A percentile compares a stretch with the other conserved stretches of the same genome.
Conservation (phyloP, 768 basidiomycete species). For the Suillus subluteus region DNA sequence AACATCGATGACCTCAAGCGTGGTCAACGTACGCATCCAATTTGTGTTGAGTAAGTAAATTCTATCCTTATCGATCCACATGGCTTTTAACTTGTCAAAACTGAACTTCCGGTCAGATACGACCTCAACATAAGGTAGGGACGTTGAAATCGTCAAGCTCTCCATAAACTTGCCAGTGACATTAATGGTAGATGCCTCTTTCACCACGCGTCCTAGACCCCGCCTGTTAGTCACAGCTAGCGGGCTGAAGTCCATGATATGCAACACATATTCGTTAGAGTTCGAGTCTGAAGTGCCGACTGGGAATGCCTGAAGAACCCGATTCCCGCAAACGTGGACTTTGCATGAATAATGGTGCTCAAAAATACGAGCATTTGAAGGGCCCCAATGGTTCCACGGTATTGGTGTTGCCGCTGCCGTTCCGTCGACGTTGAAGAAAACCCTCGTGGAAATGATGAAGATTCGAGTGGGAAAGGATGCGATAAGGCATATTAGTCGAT, state of each 20-base stretch:
- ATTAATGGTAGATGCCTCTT: neutral
- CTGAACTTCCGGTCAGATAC: neutral
- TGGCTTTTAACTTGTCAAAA: neutral
- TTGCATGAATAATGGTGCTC: neutral
- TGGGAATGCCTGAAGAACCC: neutral
- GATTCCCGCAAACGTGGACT: neutral
- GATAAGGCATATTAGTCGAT: neutral
- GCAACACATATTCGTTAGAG: neutral
- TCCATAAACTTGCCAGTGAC: neutral
- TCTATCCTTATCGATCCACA: neutral
- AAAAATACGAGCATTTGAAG: neutral
- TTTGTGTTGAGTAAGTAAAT: neutral
- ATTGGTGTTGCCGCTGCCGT: neutral
- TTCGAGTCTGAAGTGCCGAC: neutral
- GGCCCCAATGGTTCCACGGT: neutral
- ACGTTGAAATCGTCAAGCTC: neutral
- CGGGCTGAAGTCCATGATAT: neutral
- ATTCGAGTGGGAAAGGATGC: constrained; percentile 1
- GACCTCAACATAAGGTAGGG: neutral
- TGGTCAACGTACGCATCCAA: neutral
- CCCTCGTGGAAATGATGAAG: neutral
- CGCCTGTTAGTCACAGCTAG: neutral
- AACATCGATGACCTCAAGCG: neutral
- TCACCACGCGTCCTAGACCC: neutral
- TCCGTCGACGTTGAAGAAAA: neutral